These are phyloP conservation scores for Dimargaris verticillata DNA, from an alignment of 192 early-diverging fungal species.

Conservation along the genomic window DNA sequence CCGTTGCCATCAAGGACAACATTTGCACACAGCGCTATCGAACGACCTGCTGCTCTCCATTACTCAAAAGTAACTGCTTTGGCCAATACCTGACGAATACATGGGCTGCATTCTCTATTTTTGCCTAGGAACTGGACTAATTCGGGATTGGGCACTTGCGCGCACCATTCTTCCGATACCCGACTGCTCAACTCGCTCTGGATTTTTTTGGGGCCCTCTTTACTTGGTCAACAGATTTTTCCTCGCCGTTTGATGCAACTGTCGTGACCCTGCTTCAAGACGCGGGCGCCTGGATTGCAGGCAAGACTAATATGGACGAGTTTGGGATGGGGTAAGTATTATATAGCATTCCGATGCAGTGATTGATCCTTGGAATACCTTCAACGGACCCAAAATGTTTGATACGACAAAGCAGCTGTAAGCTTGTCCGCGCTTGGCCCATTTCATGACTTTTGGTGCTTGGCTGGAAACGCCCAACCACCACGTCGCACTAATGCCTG, in stretches of 20 bases:
- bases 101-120: background rate
- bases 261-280: conserved; percentile 39
- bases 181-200: background rate
- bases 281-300: conserved; percentile 49
- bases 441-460: too few species aligned
- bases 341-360: background rate
- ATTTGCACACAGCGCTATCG: conserved; percentile 40
- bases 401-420: too few species aligned
- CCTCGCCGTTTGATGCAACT: conserved; percentile 58
- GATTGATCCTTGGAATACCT: too few species aligned
- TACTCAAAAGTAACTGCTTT: conserved; percentile 35
- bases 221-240: conserved; percentile 27
- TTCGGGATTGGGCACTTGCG: background rate
- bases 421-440: too few species aligned
- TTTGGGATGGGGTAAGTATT: conserved; percentile 80
- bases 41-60: conserved; percentile 61
- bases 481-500: too few species aligned
- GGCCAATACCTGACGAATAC: conserved; percentile 7
- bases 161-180: background rate
- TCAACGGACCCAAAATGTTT: too few species aligned
- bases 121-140: background rate
- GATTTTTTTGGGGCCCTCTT: background rate
- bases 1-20: conserved; percentile 68
- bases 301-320: conserved; percentile 88
- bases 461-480: too few species aligned